Base-by-base conservation (phyloP, 108 stramenopile genomes). In the Mediolabrus comicus region DNA sequence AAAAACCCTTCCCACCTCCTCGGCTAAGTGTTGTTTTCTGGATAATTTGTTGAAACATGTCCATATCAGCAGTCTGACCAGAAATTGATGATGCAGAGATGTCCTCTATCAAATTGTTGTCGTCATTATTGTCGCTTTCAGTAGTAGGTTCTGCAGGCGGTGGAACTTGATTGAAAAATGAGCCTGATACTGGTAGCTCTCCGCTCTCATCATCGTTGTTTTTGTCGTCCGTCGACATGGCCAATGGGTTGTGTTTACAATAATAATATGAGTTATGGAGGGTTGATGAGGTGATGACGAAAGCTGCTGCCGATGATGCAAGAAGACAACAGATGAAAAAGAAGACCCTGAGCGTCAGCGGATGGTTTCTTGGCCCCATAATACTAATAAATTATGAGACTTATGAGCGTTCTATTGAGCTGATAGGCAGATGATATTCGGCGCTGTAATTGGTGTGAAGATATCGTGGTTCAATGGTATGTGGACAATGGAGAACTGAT, bases 161-260 rank as follows among this genome's bases (percentile, higher is more conserved):
- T 12, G 80, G 80, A 0, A 81, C 76, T 24, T 32, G 66, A 65
- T 81, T 66, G 65, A 81, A 81, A 35, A 81, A 81, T 33, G 80
- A 77, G 22, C 80, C 80, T 7, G 80, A 29, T 3, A 73, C 33
- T 53, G 71, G 71, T 12, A 67, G 57, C 17, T 41, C 54, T 26
- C 34, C 41, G 10, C 59, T 63, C 24, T 65, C 59, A 12, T 71
- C 77, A 12, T 78, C 46, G n/a, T n/a, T n/a, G 8, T 49, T 34
- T 16, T 24, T 52, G 34, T 68, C 43, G 5, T 67, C 43, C n/a
- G 39, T 27, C 1, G 72, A 53, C 71, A 72, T 72, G 55, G 58
- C 26, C 14, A 34, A 22, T 22, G 19, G 22, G 46, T 8, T 38
- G 36, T 22, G 46, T 22, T 49, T 49, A 49, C 7, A 33, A 33